phyloP scores from a whole-genome alignment of 257 asterid species.

The Thymus mandschuricus region DNA sequence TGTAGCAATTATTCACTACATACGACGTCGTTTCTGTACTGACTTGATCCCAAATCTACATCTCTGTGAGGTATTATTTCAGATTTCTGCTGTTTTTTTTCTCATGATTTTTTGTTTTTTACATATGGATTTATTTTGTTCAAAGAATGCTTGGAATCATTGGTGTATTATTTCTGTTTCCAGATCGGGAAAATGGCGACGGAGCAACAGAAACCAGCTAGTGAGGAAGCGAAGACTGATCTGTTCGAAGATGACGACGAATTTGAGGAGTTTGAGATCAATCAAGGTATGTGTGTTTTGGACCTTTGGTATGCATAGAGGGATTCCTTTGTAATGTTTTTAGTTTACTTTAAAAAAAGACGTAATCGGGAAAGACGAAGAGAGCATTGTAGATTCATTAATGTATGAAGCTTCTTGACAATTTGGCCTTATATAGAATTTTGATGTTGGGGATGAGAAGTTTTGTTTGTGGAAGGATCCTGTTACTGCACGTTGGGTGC shows the following conservation, averaged over 20 bases:
- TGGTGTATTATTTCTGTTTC: background rate
- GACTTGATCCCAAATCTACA: too few species aligned
- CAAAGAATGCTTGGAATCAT: background rate
- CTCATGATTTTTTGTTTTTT: background rate
- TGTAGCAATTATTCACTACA: too few species aligned
- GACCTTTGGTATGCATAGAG: background rate
- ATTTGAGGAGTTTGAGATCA: constrained; percentile 82
- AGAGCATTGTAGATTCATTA: too few species aligned
- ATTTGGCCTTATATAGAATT: too few species aligned
- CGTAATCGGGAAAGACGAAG: too few species aligned
- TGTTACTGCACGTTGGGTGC: too few species aligned
- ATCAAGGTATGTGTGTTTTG: constrained; percentile 43
- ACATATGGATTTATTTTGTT: background rate
- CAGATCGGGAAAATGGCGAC: constrained; percentile 53
- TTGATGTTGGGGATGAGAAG: too few species aligned
- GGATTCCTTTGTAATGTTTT: background rate
- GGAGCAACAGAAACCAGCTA: constrained; percentile 61
- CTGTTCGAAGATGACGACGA: constrained; percentile 88
- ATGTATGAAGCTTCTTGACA: too few species aligned
- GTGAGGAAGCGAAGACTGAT: constrained; percentile 70
- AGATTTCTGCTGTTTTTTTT: too few species aligned
- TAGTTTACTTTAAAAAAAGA: background rate
- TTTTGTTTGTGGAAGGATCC: too few species aligned
- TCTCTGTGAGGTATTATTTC: too few species aligned
- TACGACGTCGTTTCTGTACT: too few species aligned